These are phyloP conservation scores for Theileria luwenshuni DNA, from an alignment of 169 alveolate species.

Conservation along the genomic window DNA sequence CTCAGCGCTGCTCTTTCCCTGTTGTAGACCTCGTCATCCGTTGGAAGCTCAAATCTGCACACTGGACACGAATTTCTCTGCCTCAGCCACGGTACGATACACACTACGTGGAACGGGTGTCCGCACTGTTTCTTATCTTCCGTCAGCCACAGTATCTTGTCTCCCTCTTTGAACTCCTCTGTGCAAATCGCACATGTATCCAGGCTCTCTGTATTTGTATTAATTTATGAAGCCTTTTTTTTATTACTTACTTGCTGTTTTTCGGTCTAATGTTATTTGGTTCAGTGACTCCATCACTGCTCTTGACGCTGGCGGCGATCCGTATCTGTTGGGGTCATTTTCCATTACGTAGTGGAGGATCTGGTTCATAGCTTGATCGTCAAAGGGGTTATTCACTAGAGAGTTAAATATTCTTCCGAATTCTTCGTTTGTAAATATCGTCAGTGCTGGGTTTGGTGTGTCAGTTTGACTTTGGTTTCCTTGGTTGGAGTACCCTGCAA, in stretches of 20 bases:
- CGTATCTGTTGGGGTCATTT: constrained; percentile 81
- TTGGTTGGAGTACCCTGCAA: background rate
- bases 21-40: constrained; percentile 91
- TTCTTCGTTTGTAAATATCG: background rate
- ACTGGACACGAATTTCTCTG: constrained; percentile 95
- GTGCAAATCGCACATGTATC: constrained; percentile 84
- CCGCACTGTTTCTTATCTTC: constrained; percentile 82
- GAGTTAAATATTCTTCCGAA: constrained; percentile 16
- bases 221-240: too few species aligned
- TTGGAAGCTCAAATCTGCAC: constrained; percentile 93
- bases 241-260: constrained; percentile 46
- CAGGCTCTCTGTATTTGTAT: constrained; percentile 27
- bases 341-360: constrained; percentile 76
- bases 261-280: constrained; percentile 67
- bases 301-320: constrained; percentile 84
- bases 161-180: constrained; percentile 79
- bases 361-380: constrained; percentile 70
- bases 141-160: constrained; percentile 72
- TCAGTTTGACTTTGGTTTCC: background rate
- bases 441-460: background rate
- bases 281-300: constrained; percentile 73
- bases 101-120: constrained; percentile 91
- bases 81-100: constrained; percentile 94
- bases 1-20: constrained; percentile 75
- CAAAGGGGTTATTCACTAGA: constrained; percentile 57